phyloP scores from a whole-genome alignment of 2,329 filamentous ascomycete genomes.

The Exophiala sp. region DNA sequence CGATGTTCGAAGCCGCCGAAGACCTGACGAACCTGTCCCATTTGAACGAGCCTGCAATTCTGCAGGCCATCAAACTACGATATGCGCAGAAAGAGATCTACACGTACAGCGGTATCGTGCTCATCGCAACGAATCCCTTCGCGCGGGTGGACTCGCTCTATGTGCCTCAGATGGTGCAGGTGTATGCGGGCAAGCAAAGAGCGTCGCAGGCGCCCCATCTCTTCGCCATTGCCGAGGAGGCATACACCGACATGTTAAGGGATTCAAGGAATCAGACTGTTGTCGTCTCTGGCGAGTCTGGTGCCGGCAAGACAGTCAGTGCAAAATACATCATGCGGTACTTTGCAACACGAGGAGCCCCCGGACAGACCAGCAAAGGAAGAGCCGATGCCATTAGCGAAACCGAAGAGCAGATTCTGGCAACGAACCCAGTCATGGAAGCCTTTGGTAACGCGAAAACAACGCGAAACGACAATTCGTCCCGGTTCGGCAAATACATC shows the following conservation, averaged over 20 bases:
- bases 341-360: conserved; percentile 93
- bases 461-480: conserved; percentile 99
- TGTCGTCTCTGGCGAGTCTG: conserved; percentile 97
- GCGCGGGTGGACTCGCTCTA: conserved; percentile 96
- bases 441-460: conserved; percentile 99
- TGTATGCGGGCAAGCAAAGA: conserved; percentile 94
- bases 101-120: conserved; percentile 96
- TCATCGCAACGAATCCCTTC: conserved; percentile 98
- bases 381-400: conserved; percentile 76
- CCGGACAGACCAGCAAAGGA: conserved; percentile 74
- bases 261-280: conserved; percentile 96
- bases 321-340: conserved; percentile 99
- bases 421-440: conserved; percentile 99
- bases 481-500: conserved; percentile 98
- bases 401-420: conserved; percentile 96
- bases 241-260: conserved; percentile 96
- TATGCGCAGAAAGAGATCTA: conserved; percentile 99
- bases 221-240: conserved; percentile 97
- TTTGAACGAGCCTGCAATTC: conserved; percentile 94
- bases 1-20: conserved; percentile 97
- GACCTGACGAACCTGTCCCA: conserved; percentile 96
- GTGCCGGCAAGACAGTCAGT: conserved; percentile 97
- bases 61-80: conserved; percentile 94
- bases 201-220: conserved; percentile 95
- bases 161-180: conserved; percentile 98